Percentiles rank a stretch among this genome's conserved stretches.
Conservation (phyloP, 768 basidiomycete genomes). For the Boletus subcaerulescens region DNA sequence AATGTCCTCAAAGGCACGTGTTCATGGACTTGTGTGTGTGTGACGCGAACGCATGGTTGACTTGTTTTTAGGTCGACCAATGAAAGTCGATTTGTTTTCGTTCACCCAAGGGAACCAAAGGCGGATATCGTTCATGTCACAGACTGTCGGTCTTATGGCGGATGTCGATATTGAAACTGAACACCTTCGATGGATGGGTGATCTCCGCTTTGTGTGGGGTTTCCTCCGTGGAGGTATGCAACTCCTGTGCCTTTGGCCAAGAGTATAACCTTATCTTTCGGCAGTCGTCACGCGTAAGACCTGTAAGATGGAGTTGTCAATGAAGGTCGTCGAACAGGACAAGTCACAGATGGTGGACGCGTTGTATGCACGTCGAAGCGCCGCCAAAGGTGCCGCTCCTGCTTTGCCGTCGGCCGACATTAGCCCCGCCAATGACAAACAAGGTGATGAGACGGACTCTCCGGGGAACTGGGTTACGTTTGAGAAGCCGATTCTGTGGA, state of each 20-base stretch:
- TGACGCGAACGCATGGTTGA: not conserved
- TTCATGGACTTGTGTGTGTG: not conserved
- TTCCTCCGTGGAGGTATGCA: constrained; percentile 63
- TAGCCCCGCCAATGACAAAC: constrained; percentile 9
- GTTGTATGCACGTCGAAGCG: constrained; percentile 38
- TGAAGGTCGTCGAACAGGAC: constrained; percentile 67
- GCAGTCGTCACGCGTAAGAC: constrained; percentile 57
- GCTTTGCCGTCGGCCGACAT: constrained; percentile 12
- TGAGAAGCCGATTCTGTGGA: constrained; percentile 63
- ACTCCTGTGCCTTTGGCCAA: not conserved
- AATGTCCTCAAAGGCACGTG: constrained; percentile 72
- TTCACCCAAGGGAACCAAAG: constrained; percentile 64
- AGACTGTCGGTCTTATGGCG: constrained; percentile 80
- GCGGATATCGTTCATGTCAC: constrained; percentile 78
- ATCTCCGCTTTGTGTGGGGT: constrained; percentile 71
- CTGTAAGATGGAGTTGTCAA: constrained; percentile 69
- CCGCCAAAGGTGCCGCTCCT: constrained; percentile 12
- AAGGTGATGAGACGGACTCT: constrained; percentile 27
- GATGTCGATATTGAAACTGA: constrained; percentile 85
- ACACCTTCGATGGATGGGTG: constrained; percentile 83
- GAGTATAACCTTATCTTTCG: not conserved
- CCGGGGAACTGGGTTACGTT: constrained; percentile 68
- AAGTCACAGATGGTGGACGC: constrained; percentile 66
- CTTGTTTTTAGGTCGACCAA: constrained; percentile 53
- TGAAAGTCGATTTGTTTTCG: constrained; percentile 76